These are phyloP conservation scores for Apium graveolens DNA, from an alignment of 129 eudicot species.

Conservation along the genomic window DNA sequence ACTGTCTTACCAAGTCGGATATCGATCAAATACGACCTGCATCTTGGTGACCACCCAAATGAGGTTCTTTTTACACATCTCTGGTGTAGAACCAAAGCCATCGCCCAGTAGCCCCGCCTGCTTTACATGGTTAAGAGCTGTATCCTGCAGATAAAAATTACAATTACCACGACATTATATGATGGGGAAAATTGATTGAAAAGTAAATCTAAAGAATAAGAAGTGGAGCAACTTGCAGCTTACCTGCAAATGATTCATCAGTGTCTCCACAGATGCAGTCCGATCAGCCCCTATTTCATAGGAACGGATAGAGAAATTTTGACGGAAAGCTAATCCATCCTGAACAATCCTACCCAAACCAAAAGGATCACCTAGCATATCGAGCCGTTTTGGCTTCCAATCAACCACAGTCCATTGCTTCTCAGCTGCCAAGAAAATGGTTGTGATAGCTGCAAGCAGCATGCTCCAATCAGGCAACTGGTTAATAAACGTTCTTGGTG, in stretches of 20 bases:
- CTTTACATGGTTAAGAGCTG: conserved; percentile 96
- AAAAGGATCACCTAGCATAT: conserved; percentile 68
- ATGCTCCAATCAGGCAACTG: conserved; percentile 95
- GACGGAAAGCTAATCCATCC: conserved; percentile 72
- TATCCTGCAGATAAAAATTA: conserved; percentile 46
- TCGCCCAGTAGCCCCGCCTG: conserved; percentile 64
- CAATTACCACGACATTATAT: not conserved
- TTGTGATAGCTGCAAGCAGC: conserved; percentile 97
- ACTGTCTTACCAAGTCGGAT: conserved; percentile 81
- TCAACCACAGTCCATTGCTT: conserved; percentile 98
- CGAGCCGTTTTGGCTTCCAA: conserved; percentile 87
- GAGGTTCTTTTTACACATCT: conserved; percentile 75
- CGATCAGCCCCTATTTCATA: conserved; percentile 93
- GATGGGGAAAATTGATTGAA: not conserved
- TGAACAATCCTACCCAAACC: conserved; percentile 76
- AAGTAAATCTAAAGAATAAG: not conserved
- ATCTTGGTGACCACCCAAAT: conserved; percentile 91
- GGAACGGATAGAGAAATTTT: conserved; percentile 79
- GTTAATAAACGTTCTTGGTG: conserved; percentile 81
- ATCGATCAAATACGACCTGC: conserved; percentile 85
- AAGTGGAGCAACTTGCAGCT: not conserved
- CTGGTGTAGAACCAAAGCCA: conserved; percentile 97
- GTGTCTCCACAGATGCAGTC: conserved; percentile 80
- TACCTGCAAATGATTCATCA: conserved; percentile 98
- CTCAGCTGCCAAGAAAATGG: conserved; percentile 92